A percentile compares a stretch with the other conserved stretches of the same genome.
Conservation (phyloP, 139 green algal genomes). For the Chlorella vulgaris region DNA sequence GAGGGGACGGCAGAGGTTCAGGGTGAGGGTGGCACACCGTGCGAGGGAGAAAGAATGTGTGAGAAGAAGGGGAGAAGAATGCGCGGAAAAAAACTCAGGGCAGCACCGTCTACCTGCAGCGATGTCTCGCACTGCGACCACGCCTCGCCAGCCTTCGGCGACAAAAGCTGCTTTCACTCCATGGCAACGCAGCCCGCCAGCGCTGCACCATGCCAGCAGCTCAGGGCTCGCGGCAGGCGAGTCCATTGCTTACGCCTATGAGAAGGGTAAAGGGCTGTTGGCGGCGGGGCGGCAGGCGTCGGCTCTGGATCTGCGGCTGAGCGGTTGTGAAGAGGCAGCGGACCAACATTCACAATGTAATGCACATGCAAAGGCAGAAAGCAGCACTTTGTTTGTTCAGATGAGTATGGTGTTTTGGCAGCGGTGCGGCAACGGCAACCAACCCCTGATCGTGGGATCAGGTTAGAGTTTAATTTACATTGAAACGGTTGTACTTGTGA, state of each 20-base stretch:
- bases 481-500: too few species aligned
- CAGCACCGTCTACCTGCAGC: constrained; percentile 12
- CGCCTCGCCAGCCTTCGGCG: constrained; percentile 56
- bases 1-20: background rate
- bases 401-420: background rate
- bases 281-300: too few species aligned
- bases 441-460: background rate
- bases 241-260: background rate
- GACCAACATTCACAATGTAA: background rate
- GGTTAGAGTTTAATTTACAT: too few species aligned
- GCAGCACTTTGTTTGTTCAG: too few species aligned
- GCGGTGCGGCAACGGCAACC: background rate
- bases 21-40: background rate
- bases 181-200: constrained; percentile 21
- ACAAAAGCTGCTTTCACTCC: constrained; percentile 49
- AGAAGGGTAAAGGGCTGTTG: too few species aligned
- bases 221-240: background rate
- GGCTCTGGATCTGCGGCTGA: too few species aligned
- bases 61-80: background rate
- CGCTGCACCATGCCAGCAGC: constrained; percentile 51
- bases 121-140: constrained; percentile 60
- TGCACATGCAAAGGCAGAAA: too few species aligned
- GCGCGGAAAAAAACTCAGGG: background rate
- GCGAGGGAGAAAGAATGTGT: background rate
- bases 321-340: too few species aligned